A percentile compares a stretch with the other conserved stretches of the same genome.
Evolutionary conservation across 2,329 filamentous ascomycete species (phyloP).

Genomic region (Nakataea oryzae): DNA sequence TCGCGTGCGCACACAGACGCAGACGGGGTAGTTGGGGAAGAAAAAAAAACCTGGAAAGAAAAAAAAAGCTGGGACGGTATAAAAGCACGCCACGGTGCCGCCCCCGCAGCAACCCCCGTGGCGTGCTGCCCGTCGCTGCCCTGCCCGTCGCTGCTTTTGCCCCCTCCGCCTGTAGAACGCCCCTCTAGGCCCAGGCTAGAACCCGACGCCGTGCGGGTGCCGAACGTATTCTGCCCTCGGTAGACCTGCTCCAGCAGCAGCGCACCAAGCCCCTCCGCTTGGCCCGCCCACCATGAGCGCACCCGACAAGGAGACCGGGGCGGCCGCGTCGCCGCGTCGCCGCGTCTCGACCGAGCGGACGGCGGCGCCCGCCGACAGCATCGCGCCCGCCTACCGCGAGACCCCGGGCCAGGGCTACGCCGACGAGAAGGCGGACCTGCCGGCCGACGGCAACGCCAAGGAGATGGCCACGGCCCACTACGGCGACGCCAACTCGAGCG

Average conservation of each 20-base stretch:
- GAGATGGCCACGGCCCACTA: not conserved
- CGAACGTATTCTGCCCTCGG: no score
- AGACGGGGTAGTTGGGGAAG: no score
- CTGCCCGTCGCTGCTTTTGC: not conserved
- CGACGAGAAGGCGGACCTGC: constrained; percentile 1
- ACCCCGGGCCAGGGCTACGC: not conserved
- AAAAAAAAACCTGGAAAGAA: not conserved
- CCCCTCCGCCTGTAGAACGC: no score
- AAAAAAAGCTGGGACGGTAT: not conserved
- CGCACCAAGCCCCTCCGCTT: not conserved
- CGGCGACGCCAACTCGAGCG: not conserved
- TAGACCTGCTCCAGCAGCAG: no score
- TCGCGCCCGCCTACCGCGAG: not conserved
- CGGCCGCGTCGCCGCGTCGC: not conserved
- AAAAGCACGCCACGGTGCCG: not conserved
- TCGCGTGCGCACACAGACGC: not conserved
- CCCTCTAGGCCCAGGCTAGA: no score
- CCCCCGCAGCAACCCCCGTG: not conserved
- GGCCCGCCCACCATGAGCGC: not conserved
- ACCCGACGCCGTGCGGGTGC: no score
- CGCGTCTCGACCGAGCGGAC: constrained; percentile 1
- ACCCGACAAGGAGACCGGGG: not conserved
- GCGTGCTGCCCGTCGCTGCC: not conserved
- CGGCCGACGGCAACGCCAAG: not conserved
- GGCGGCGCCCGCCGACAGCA: not conserved